Conservation (phyloP, 2,329 filamentous ascomycete species). For the Fusarium avenaceum region DNA sequence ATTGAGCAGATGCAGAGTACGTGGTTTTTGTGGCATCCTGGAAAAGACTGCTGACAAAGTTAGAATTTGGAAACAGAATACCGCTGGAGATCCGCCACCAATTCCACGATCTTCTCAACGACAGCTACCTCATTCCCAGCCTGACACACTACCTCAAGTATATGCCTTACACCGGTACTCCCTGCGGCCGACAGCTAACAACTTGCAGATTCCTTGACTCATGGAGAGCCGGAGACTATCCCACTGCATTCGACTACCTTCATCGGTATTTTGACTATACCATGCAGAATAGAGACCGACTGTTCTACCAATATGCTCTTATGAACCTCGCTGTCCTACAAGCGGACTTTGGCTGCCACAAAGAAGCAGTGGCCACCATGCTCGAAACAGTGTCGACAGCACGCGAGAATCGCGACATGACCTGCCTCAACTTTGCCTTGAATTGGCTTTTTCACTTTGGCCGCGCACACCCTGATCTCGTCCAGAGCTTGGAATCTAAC, state of each 20-base stretch:
- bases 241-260: conserved; percentile 88
- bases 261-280: conserved; percentile 98
- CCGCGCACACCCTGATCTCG: conserved; percentile 84
- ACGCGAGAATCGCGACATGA: conserved; percentile 90
- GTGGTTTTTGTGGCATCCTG: conserved; percentile 38
- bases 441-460: conserved; percentile 97
- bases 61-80: conserved; percentile 82
- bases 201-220: conserved; percentile 80
- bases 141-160: conserved; percentile 81
- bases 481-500: conserved; percentile 76
- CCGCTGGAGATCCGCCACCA: conserved; percentile 79
- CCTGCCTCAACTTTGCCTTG: conserved; percentile 92
- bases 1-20: conserved; percentile 87
- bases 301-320: conserved; percentile 94
- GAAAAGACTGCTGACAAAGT: conserved; percentile 23
- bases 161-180: neutral
- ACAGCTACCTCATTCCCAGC: conserved; percentile 77
- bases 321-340: conserved; percentile 95
- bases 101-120: conserved; percentile 76
- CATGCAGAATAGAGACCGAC: conserved; percentile 84
- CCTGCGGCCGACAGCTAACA: conserved; percentile 52
- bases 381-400: conserved; percentile 96
- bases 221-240: conserved; percentile 91
- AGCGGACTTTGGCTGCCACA: conserved; percentile 92
- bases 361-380: conserved; percentile 93